A percentile compares a stretch with the other conserved stretches of the same genome.
Conservation (phyloP, 495 filamentous ascomycete genomes). For the Aspergillus heteromorphus region DNA sequence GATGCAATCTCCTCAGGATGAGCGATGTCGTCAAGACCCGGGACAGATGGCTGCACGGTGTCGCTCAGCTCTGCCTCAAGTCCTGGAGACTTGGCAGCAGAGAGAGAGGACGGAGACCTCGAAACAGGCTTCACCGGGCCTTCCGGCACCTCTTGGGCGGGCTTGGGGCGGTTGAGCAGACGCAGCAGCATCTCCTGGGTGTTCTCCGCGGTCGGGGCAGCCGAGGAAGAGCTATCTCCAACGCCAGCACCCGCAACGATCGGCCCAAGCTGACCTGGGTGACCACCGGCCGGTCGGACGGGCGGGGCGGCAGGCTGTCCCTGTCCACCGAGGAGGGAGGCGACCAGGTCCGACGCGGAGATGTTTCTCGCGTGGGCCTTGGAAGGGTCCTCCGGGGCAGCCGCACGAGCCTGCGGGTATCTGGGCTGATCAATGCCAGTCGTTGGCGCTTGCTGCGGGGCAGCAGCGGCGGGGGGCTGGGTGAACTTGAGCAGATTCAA, state of each 20-base stretch:
- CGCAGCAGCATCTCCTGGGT: constrained; percentile 63
- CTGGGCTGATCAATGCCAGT: constrained; percentile 28
- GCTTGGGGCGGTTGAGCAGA: constrained; percentile 56
- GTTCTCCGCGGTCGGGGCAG: constrained; percentile 37
- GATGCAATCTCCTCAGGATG: constrained; percentile 11
- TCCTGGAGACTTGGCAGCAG: constrained; percentile 15
- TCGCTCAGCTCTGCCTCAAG: constrained; percentile 6
- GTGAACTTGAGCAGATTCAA: constrained; percentile 86
- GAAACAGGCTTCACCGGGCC: constrained; percentile 5
- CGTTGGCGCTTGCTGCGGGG: constrained; percentile 29
- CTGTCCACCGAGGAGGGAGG: constrained; percentile 49
- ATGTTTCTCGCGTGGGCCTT: constrained; percentile 47
- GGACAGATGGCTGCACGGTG: constrained; percentile 19
- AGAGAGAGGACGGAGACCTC: constrained; percentile 10
- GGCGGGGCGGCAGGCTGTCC: constrained; percentile 22
- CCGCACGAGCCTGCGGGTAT: constrained; percentile 32
- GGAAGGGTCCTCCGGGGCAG: constrained; percentile 28
- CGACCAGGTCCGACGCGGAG: constrained; percentile 60
- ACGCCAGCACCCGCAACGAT: constrained; percentile 24
- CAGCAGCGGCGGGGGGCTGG: constrained; percentile 35
- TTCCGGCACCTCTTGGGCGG: constrained; percentile 22
- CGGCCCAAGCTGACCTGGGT: constrained; percentile 7
- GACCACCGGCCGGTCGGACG: constrained; percentile 11
- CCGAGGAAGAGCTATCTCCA: constrained; percentile 14
- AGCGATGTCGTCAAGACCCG: constrained; percentile 16